Conservation (phyloP, 2,329 filamentous ascomycete species). For the Nemania sp. region DNA sequence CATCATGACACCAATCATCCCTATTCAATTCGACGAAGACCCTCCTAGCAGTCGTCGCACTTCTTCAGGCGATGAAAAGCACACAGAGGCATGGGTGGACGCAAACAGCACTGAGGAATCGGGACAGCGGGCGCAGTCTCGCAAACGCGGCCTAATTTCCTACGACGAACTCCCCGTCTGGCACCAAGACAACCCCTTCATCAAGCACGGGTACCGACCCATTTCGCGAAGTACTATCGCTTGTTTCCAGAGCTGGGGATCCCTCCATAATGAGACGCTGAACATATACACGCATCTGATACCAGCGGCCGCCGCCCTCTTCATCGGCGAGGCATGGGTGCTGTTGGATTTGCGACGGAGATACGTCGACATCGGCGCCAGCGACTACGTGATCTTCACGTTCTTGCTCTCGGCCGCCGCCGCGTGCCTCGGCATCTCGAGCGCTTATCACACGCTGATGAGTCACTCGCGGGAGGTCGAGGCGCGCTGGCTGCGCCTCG, state of each 20-base stretch:
- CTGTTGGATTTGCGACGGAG: conserved; percentile 37
- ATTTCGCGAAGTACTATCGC: conserved; percentile 60
- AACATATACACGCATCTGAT: conserved; percentile 72
- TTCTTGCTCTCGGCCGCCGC: conserved; percentile 60
- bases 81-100: conserved; percentile 1
- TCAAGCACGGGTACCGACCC: conserved; percentile 65
- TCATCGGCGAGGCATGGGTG: conserved; percentile 45
- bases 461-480: conserved; percentile 66
- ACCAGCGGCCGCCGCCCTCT: conserved; percentile 48
- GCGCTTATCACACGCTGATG: conserved; percentile 66
- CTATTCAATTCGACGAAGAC: conserved; percentile 15
- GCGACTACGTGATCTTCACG: conserved; percentile 57
- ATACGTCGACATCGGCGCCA: conserved; percentile 49
- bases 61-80: conserved; percentile 20
- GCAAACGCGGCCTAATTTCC: conserved; percentile 21
- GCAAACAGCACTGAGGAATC: not conserved
- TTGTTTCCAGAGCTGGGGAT: conserved; percentile 59
- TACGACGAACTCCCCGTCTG: conserved; percentile 36
- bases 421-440: conserved; percentile 56
- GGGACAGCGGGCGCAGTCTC: conserved; percentile 2
- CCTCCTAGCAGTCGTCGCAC: conserved; percentile 8
- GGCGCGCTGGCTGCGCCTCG: conserved; percentile 65
- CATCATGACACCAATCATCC: conserved; percentile 12
- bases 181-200: conserved; percentile 65
- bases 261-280: conserved; percentile 58